Percentiles rank a stretch among this genome's conserved stretches.
phyloP scores from a whole-genome alignment of 108 stramenopile species.

The Skeletonema potamos region DNA sequence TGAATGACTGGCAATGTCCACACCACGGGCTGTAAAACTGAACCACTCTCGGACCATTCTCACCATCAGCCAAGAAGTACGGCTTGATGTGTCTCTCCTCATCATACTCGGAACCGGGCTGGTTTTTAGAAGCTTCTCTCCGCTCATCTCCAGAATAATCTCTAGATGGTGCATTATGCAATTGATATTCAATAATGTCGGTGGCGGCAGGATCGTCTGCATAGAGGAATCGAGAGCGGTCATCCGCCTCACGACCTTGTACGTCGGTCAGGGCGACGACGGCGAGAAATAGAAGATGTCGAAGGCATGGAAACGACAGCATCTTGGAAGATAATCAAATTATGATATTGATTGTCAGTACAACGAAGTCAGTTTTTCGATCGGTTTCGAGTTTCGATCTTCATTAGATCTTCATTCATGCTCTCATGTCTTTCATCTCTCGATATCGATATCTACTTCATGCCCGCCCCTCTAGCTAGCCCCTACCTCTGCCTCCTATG shows the following conservation, averaged over 20 bases:
- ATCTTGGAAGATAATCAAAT: not conserved
- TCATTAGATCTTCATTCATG: too few species aligned
- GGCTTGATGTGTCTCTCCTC: conserved; percentile 42
- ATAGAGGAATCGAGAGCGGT: conserved; percentile 41
- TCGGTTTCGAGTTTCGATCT: too few species aligned
- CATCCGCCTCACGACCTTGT: conserved; percentile 44
- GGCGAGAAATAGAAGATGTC: not conserved
- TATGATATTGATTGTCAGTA: not conserved
- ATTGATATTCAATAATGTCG: conserved; percentile 42
- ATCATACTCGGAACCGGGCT: conserved; percentile 32
- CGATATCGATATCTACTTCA: too few species aligned
- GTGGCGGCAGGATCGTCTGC: conserved; percentile 39
- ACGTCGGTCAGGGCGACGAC: not conserved
- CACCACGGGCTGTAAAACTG: conserved; percentile 80
- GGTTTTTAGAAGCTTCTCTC: conserved; percentile 11
- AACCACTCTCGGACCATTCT: conserved; percentile 62
- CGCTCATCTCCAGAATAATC: conserved; percentile 42
- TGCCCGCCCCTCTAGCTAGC: too few species aligned
- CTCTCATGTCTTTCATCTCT: too few species aligned
- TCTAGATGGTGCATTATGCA: conserved; percentile 38
- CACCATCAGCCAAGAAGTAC: conserved; percentile 26
- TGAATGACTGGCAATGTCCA: conserved; percentile 66
- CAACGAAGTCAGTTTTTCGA: not conserved
- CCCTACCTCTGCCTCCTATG: too few species aligned
- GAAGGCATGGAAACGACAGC: not conserved